Evolutionary conservation across 2,329 filamentous ascomycete genomes (phyloP).

Genomic region (Phialophora expanda): DNA sequence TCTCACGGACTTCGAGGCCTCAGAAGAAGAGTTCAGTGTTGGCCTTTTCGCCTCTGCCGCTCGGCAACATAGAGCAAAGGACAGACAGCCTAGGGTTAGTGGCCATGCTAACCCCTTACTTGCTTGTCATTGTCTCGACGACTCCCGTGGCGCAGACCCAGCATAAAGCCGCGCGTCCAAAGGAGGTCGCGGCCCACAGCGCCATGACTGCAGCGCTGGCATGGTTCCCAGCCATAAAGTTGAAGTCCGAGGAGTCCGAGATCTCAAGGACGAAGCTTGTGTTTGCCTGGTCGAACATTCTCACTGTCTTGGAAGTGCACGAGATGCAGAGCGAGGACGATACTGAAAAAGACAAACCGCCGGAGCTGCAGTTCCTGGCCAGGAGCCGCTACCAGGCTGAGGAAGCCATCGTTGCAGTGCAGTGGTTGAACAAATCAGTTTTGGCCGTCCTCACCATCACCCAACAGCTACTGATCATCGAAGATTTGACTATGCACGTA

Average conservation of each 20-base stretch:
- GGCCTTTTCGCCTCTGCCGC: constrained; percentile 84
- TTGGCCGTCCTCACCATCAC: constrained; percentile 91
- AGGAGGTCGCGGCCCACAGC: constrained; percentile 86
- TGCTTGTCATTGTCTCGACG: constrained; percentile 95
- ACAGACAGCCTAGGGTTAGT: constrained; percentile 89
- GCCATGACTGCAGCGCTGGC: constrained; percentile 91
- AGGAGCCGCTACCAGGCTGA: constrained; percentile 91
- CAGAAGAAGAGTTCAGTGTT: constrained; percentile 93
- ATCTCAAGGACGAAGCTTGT: constrained; percentile 80
- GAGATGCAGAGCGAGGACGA: constrained; percentile 64
- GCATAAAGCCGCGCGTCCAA: constrained; percentile 88
- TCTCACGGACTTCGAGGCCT: constrained; percentile 65
- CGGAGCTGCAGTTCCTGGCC: constrained; percentile 77
- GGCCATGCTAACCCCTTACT: constrained; percentile 92
- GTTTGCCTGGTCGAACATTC: constrained; percentile 98
- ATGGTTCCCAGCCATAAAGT: constrained; percentile 94
- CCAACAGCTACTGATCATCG: constrained; percentile 87
- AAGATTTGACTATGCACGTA: constrained; percentile 85
- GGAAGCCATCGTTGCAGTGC: constrained; percentile 92
- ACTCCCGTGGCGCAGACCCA: constrained; percentile 96
- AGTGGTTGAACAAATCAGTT: constrained; percentile 95
- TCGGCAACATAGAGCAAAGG: constrained; percentile 90
- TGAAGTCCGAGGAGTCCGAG: constrained; percentile 75
- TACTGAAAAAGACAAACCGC: constrained; percentile 75
- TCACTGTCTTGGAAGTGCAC: constrained; percentile 89